Evolutionary conservation across 1,284 basidiomycete genomes (phyloP).

Genomic region (Sanguinoderma infundibulare): DNA sequence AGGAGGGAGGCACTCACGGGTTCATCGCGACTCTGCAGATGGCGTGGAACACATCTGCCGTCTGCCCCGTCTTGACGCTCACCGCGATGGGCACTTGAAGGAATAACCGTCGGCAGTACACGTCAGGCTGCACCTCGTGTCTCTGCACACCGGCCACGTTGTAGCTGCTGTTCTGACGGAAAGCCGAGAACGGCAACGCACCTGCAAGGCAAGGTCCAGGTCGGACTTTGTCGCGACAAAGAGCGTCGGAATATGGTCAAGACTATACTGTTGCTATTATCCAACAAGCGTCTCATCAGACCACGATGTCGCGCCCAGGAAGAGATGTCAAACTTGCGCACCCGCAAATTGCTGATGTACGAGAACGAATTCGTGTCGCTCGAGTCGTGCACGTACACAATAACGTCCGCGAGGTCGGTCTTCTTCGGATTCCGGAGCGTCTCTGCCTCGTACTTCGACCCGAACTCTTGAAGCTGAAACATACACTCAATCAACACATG

Average conservation of each 20-base stretch:
- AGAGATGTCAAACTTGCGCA: constrained; percentile 44
- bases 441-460: constrained; percentile 93
- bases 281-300: background rate
- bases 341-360: constrained; percentile 95
- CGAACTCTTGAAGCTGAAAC: constrained; percentile 92
- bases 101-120: constrained; percentile 87
- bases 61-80: constrained; percentile 83
- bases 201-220: constrained; percentile 93
- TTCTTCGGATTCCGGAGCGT: constrained; percentile 89
- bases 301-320: background rate
- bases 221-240: constrained; percentile 99
- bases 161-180: constrained; percentile 5
- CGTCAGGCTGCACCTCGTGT: constrained; percentile 98
- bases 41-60: constrained; percentile 89
- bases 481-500: background rate
- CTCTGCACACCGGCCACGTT: constrained; percentile 52
- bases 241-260: constrained; percentile 92
- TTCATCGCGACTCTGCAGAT: constrained; percentile 86
- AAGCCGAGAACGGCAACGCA: constrained; percentile 36
- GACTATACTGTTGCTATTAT: constrained; percentile 90
- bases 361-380: constrained; percentile 99
- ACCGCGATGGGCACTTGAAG: constrained; percentile 91
- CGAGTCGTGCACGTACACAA: constrained; percentile 96
- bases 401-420: constrained; percentile 90
- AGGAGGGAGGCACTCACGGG: constrained; percentile 54